Evolutionary conservation across 352 stramenopile genomes (phyloP).

Genomic region (Phytophthora hybrid): DNA sequence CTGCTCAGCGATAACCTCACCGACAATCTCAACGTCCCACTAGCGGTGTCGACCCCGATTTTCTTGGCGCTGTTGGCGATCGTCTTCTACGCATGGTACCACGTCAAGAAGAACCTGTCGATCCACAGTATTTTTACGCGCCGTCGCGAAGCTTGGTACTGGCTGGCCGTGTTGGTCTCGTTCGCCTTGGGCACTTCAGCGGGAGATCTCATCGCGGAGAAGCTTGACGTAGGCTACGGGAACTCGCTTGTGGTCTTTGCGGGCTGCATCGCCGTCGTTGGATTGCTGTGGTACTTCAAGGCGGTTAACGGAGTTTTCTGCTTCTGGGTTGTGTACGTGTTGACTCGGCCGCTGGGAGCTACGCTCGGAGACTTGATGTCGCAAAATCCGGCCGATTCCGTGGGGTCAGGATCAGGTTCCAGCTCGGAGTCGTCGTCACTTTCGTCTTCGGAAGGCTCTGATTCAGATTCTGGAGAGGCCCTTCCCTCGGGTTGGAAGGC

Average conservation of each 20-base stretch:
- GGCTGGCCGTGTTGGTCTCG: slow-evolving; percentile 34
- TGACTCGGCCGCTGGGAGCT: slow-evolving; percentile 35
- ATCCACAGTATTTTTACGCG: slow-evolving; percentile 37
- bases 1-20: slow-evolving; percentile 38
- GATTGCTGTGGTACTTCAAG: slow-evolving; percentile 28
- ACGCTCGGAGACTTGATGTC: slow-evolving; percentile 40
- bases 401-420: background rate
- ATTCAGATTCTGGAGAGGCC: background rate
- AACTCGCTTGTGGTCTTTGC: slow-evolving; percentile 39
- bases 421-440: no score
- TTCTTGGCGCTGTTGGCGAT: slow-evolving; percentile 30
- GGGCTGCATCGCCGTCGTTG: slow-evolving; percentile 27
- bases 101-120: slow-evolving; percentile 12
- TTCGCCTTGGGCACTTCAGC: slow-evolving; percentile 35
- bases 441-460: background rate
- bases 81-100: slow-evolving; percentile 29
- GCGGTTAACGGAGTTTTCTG: slow-evolving; percentile 31
- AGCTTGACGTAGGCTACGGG: slow-evolving; percentile 37
- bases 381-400: slow-evolving; percentile 34
- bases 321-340: slow-evolving; percentile 39
- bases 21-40: slow-evolving; percentile 31
- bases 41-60: slow-evolving; percentile 22
- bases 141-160: slow-evolving; percentile 33
- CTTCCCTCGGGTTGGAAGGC: slow-evolving; percentile 34
- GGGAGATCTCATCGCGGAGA: slow-evolving; percentile 37